Evolutionary conservation across 139 green algal genomes (phyloP).

Genomic region (Spirogloea muscicola): DNA sequence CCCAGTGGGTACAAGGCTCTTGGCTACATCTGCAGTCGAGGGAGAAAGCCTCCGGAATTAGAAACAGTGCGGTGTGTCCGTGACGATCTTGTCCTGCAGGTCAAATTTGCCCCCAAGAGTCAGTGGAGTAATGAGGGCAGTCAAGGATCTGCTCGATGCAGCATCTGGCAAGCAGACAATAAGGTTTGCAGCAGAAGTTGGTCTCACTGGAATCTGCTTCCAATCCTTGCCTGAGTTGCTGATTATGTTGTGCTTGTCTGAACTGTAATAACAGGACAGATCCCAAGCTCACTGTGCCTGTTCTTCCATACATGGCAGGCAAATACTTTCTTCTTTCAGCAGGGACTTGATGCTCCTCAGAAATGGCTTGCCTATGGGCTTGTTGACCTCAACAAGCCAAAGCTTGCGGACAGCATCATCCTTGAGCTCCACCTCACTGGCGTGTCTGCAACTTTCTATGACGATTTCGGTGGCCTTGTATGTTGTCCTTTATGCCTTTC

Average conservation of each 20-base stretch:
- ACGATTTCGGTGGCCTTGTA: slow-evolving; percentile 31
- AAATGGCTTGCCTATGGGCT: slow-evolving; percentile 20
- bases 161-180: slow-evolving; percentile 43
- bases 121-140: no score
- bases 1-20: slow-evolving; percentile 75
- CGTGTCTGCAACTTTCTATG: slow-evolving; percentile 39
- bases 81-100: slow-evolving; percentile 19
- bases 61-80: slow-evolving; percentile 18
- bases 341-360: neutral
- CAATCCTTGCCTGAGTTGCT: no score
- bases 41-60: neutral
- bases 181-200: no score
- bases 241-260: no score
- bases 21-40: slow-evolving; percentile 58
- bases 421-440: slow-evolving; percentile 13
- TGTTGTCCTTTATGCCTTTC: no score
- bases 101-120: slow-evolving; percentile 3
- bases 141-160: neutral
- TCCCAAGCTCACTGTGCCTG: no score
- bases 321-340: slow-evolving; percentile 17
- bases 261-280: no score
- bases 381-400: no score
- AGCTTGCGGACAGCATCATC: no score
- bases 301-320: no score
- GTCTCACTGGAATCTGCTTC: no score